Base-by-base conservation (phyloP, 768 basidiomycete species). In the Tulasnella sp. region DNA sequence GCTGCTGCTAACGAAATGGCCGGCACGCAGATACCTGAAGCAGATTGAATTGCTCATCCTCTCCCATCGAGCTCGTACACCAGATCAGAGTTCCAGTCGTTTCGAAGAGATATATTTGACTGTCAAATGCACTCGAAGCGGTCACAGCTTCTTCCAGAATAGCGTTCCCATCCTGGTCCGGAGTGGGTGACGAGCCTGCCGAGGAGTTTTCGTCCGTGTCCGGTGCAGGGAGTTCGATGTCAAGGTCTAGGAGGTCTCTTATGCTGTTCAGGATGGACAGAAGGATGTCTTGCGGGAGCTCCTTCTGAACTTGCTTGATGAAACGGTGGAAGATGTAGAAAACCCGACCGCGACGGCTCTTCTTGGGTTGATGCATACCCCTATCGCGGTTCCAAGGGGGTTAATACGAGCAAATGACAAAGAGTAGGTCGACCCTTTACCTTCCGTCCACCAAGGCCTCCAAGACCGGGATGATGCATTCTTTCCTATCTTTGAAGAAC, bases 291-390 rank as follows among this genome's bases (percentile, higher is more conserved):
- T 83, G 81, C 0, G 92, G 87, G 69, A 98, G 87, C 74, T 95
- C 92, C 75, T 85, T 86, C 73, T 87, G 85, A 71, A 87, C 83
- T 77, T 96, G 93, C 80, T 89, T 89, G 80, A 98, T 89, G 80
- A 98, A 98, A 64, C 89, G 88, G 78, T 92, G 85, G 82, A 97
- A 97, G 66, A 98, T 88, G 80, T 99, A 98, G 81, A 88, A 97
- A 52, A 92, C 83, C 63, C 97, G 86, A 3, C 89, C 85, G 40
- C 91, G 88, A 73, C 91, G 87, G 16, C 83, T 83, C 22, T 84
- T 81, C 69, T 91, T 87, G 22, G 85, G 81, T 75, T 89, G 93
- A 77, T 98, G 97, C 34, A 98, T 82, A 22, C 97, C 97, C 63
- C 96, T 96, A 76, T 26, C 44, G 9, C 26, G 19, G 32, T n/a